Base-by-base conservation (phyloP, 1,284 basidiomycete species). In the Naganishia albida region DNA sequence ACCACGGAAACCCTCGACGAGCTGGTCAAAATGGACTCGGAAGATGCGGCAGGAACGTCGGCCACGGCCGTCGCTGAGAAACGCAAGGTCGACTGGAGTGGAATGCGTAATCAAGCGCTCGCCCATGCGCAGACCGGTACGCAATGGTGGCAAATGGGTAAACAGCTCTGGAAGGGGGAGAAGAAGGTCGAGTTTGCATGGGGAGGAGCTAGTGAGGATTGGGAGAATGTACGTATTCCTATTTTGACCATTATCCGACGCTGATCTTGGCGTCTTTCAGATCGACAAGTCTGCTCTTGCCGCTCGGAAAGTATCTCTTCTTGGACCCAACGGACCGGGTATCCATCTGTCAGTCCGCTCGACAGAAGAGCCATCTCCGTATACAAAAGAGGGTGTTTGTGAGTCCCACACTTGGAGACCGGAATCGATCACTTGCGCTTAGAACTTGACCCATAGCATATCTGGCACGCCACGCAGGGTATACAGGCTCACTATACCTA, bases 141-240 rank as follows among this genome's bases (percentile, higher is more conserved):
- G 3, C 53, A 60, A 39, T 65, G 56, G 55, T 60, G 56, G 56
- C 55, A 65, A 34, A 46, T 50, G 26, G 64, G 64, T 23, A 57
- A 57, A 44, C 46, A 57, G 8, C 40, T 65, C 12, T 42, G 55
- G 48, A 60, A 44, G 25, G 64, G 64, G 26, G 64, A 65, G 42
- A 60, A 51, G 23, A 57, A 65, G 20, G 56, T 65, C 2, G 46
- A 60, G 38, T 60, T 60, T n/a, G 49, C 57, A 1, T 60, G 57
- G 57, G 49, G 49, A 28, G 57, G 57, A 20, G 18, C 15, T 26
- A 39, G 57, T 20, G 57, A 60, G 23, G 46, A 60, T 42, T 60
- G 57, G 57, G 57, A 60, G 46, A 60, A 60, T 40, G 57, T 60
- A 39, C 20, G 57, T 26, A 25, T 20, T 25, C 30, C 16, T 8